Evolutionary conservation across 768 basidiomycete species (phyloP), one percentile per base, ranked within the genome.

Genomic region (Leucogyrophana mollusca): DNA sequence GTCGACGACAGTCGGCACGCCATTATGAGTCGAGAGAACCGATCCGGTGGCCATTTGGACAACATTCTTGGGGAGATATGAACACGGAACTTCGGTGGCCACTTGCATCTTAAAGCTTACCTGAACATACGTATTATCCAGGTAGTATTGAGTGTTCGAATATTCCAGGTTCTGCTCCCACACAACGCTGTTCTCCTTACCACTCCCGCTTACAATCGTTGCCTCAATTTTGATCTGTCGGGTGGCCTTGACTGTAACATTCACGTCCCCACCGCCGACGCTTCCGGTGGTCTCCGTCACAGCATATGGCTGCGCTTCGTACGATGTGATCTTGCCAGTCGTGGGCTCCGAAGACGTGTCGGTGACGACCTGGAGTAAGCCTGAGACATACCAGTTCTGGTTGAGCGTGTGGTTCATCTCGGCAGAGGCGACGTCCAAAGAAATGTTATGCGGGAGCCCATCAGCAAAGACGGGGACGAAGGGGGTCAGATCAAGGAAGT

Each of bases 301-400:
- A 3, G 86, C 82, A 52, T 80, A 88, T 0, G 77, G 77, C 9
- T 78, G 63, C 23, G 70, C 86, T 14, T 73, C 63, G 54, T 88
- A 85, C 8, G 56, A 54, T 0, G 74, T 81, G 47, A 90, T 87
- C 22, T 69, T 73, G 22, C 89, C 89, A 1, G 79, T 87, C 2
- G 89, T 90, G 3, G 72, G 84, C 56, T 69, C 67, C 1, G 71
- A 64, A 23, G 87, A 86, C 7, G 78, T 61, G 57, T 88, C 85
- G 1, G 79, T 81, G 49, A 83, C 63, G 38, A 87, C 82, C 59
- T 90, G 87, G 5, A 91, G 61, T 32, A 70, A 58, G 9, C 75
- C 89, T 3, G 86, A 87, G 21, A 90, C 79, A 57, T 79, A 87
- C 90, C 89, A 91, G 57, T 89, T 90, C 50, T 78, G 73, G 41